phyloP scores from a whole-genome alignment of 768 basidiomycete genomes.

The Sistotremastrum suecicum region DNA sequence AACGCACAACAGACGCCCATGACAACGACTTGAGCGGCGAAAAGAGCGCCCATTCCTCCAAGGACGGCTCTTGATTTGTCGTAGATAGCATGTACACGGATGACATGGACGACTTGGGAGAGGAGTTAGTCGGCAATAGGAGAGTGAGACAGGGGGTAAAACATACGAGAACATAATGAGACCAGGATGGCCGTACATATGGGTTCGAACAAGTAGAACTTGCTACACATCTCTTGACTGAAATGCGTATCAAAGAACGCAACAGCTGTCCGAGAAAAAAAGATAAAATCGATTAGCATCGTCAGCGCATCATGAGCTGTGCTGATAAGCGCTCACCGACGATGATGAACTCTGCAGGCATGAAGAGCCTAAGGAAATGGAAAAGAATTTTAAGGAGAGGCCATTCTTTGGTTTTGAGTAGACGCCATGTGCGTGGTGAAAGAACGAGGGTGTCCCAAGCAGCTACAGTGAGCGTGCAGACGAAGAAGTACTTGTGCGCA shows the following conservation, averaged over 20 bases:
- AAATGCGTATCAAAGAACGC: constrained; percentile 76
- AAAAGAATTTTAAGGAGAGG: constrained; percentile 65
- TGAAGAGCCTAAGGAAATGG: constrained; percentile 59
- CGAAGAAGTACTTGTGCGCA: constrained; percentile 82
- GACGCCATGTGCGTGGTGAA: constrained; percentile 63
- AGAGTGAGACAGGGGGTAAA: not conserved
- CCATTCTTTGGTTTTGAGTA: constrained; percentile 51
- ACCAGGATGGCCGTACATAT: constrained; percentile 74
- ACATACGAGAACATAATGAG: constrained; percentile 48
- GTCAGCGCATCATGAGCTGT: not conserved
- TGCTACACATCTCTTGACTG: constrained; percentile 33
- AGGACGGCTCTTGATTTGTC: constrained; percentile 47
- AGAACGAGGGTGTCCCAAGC: constrained; percentile 86
- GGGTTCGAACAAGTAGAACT: constrained; percentile 76
- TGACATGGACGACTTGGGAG: constrained; percentile 46
- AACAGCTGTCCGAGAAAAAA: constrained; percentile 35
- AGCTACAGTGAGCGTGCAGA: constrained; percentile 79
- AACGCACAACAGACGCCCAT: constrained; percentile 69
- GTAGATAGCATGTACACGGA: constrained; percentile 69
- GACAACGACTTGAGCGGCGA: constrained; percentile 53
- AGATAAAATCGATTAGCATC: not conserved
- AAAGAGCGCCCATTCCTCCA: constrained; percentile 38
- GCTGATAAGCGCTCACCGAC: constrained; percentile 34
- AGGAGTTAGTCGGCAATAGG: not conserved
- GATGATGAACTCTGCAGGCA: constrained; percentile 66